Conservation (phyloP, 2,329 filamentous ascomycete species). For the Botryotinia convoluta region DNA sequence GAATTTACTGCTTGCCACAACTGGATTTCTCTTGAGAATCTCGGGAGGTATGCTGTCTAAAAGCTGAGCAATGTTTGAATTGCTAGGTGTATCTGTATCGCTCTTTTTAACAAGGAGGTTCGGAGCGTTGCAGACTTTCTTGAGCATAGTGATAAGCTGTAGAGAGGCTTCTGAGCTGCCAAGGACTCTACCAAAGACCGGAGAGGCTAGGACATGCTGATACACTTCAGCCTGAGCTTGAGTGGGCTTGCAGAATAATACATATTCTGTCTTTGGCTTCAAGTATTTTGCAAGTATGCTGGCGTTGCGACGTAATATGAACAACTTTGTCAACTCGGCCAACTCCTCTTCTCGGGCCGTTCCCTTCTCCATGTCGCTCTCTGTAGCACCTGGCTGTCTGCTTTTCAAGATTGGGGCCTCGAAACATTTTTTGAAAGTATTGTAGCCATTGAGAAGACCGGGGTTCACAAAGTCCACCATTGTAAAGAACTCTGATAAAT, state of each 20-base stretch:
- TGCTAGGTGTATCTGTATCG: slow-evolving; percentile 38
- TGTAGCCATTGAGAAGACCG: slow-evolving; percentile 87
- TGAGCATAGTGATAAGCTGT: slow-evolving; percentile 68
- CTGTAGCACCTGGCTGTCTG: slow-evolving; percentile 46
- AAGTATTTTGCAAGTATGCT: slow-evolving; percentile 85
- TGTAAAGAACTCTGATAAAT: slow-evolving; percentile 90
- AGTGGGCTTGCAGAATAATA: slow-evolving; percentile 89
- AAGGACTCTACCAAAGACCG: slow-evolving; percentile 59
- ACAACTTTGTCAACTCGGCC: slow-evolving; percentile 86
- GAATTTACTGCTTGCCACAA: slow-evolving; percentile 62
- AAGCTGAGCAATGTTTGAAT: slow-evolving; percentile 42
- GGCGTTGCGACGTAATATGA: slow-evolving; percentile 84
- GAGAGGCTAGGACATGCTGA: slow-evolving; percentile 61
- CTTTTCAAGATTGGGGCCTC: slow-evolving; percentile 84
- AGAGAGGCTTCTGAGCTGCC: slow-evolving; percentile 61
- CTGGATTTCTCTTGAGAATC: slow-evolving; percentile 51
- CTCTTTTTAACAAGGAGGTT: slow-evolving; percentile 53
- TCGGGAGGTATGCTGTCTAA: slow-evolving; percentile 54
- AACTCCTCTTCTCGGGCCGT: slow-evolving; percentile 76
- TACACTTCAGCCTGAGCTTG: slow-evolving; percentile 89
- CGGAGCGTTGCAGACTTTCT: slow-evolving; percentile 73
- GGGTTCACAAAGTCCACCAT: slow-evolving; percentile 90
- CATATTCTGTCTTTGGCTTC: slow-evolving; percentile 93
- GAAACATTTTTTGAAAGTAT: slow-evolving; percentile 93
- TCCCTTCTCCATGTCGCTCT: slow-evolving; percentile 70